Evolutionary conservation across 768 basidiomycete species (phyloP), one percentile per base, ranked within the genome.

Genomic region (Jaapia argillacea): DNA sequence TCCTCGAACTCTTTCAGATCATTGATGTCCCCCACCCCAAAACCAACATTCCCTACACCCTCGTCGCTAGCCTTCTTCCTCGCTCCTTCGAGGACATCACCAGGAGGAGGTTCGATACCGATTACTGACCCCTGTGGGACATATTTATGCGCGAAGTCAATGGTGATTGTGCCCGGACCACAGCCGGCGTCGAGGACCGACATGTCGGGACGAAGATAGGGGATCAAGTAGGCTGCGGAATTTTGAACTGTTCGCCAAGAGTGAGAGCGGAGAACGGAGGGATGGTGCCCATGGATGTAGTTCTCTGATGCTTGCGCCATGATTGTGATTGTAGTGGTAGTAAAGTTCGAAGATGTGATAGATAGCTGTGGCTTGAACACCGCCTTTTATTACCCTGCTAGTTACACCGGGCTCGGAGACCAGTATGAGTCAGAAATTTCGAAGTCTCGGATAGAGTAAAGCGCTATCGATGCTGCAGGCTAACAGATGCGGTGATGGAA

Each of bases 91-190:
- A 74, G 52, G 1, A 71, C 59, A 3, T 58, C 59, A n/a, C n/a
- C n/a, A 0, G 55, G 38, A 13, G 52, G 51, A 24, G 55, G 43
- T 20, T 77, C 75, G 41, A 75, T 45, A 3, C 70, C 74, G 12
- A 61, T 63, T 33, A 74, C 66, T 6, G 59, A 52, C 0, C 72
- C 74, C 24, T 64, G 38, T 1, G 65, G 62, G n/a, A 69, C 65
- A 45, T 59, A 58, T 1, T 45, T 45, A n/a, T n/a, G n/a, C 2
- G 72, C 72, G 18, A 77, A 54, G 42, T 66, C 66, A 23, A 52
- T 46, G 1, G 71, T 71, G 54, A 75, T 75, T 7, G 68, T 70
- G 0, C 72, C 75, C 0, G 74, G 73, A 0, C 75, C 73, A 47
- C 69, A 75, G 6, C 73, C 73, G 26, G 74, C 51, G 51, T 76